Evolutionary conservation across 1,284 basidiomycete species (phyloP).

Genomic region (Ustilago crameri): DNA sequence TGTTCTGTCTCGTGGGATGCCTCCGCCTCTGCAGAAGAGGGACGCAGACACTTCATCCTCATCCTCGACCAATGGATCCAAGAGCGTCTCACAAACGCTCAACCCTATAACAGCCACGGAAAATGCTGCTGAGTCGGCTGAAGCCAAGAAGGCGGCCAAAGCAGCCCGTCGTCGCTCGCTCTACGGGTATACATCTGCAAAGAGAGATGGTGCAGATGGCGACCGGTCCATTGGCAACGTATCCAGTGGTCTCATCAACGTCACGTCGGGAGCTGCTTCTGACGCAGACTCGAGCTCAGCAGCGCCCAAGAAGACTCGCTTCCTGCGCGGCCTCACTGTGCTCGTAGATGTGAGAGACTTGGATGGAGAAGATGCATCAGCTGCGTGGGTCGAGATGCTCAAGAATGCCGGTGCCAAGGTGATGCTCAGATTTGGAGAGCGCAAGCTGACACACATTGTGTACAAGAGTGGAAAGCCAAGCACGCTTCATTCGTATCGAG

Average conservation of each 20-base stretch:
- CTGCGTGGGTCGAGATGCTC: slow-evolving; percentile 55
- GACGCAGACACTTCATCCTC: slow-evolving; percentile 8
- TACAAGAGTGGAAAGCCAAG: slow-evolving; percentile 59
- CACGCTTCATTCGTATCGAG: slow-evolving; percentile 54
- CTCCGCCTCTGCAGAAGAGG: slow-evolving; percentile 24
- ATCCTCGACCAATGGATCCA: neutral
- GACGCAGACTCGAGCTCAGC: slow-evolving; percentile 13
- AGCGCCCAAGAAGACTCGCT: slow-evolving; percentile 20
- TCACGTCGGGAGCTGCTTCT: neutral
- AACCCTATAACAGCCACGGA: slow-evolving; percentile 1
- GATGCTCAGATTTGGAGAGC: slow-evolving; percentile 40
- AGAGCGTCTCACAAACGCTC: neutral
- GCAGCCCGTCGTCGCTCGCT: slow-evolving; percentile 49
- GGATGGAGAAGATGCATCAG: slow-evolving; percentile 58
- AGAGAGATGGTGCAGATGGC: slow-evolving; percentile 35
- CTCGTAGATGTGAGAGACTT: slow-evolving; percentile 61
- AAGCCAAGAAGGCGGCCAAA: slow-evolving; percentile 39
- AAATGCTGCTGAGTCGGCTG: slow-evolving; percentile 17
- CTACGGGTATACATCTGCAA: slow-evolving; percentile 44
- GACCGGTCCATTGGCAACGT: slow-evolving; percentile 41
- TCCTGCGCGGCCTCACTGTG: slow-evolving; percentile 52
- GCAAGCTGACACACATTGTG: slow-evolving; percentile 58
- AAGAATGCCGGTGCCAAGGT: slow-evolving; percentile 58
- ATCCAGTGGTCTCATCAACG: slow-evolving; percentile 24
- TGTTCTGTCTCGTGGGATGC: slow-evolving; percentile 41